These are phyloP conservation scores for Ceratonia siliqua DNA, from an alignment of 306 rosid species.

Conservation along the genomic window DNA sequence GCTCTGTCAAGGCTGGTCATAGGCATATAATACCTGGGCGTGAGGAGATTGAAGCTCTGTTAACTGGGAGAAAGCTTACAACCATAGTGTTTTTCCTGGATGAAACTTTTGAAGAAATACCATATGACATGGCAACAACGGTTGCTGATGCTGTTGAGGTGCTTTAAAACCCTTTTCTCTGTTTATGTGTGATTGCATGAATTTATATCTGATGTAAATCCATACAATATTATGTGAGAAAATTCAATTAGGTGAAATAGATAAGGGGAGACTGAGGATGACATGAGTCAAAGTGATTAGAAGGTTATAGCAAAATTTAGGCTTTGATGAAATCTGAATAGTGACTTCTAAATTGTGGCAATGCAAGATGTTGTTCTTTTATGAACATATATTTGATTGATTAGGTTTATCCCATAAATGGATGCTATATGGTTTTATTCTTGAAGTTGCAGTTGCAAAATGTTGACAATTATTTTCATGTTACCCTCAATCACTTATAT, in stretches of 20 bases:
- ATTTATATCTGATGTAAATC: conserved; percentile 13
- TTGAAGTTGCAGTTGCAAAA: neutral
- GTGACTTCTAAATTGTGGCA: neutral
- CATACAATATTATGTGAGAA: neutral
- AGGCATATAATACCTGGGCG: conserved; percentile 80
- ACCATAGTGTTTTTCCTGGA: conserved; percentile 86
- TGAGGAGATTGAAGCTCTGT: conserved; percentile 77
- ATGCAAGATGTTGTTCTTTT: neutral
- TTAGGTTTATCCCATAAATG: neutral
- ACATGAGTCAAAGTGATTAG: conserved; percentile 1
- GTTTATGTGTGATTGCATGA: conserved; percentile 16
- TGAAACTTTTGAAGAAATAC: conserved; percentile 90
- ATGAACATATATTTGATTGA: neutral
- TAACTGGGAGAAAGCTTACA: conserved; percentile 75
- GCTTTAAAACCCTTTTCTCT: conserved; percentile 28
- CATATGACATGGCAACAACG: conserved; percentile 85
- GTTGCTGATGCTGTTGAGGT: conserved; percentile 96
- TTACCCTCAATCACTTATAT: conserved; percentile 4
- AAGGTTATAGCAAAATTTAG: neutral
- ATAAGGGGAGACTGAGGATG: neutral
- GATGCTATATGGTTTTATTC: neutral
- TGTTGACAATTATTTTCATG: neutral
- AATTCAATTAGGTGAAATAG: conserved; percentile 5
- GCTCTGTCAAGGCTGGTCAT: conserved; percentile 81
- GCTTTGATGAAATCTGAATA: neutral